Evolutionary conservation across 371 early-diverging fungal genomes (phyloP).

Genomic region (Parasitella parasitica): DNA sequence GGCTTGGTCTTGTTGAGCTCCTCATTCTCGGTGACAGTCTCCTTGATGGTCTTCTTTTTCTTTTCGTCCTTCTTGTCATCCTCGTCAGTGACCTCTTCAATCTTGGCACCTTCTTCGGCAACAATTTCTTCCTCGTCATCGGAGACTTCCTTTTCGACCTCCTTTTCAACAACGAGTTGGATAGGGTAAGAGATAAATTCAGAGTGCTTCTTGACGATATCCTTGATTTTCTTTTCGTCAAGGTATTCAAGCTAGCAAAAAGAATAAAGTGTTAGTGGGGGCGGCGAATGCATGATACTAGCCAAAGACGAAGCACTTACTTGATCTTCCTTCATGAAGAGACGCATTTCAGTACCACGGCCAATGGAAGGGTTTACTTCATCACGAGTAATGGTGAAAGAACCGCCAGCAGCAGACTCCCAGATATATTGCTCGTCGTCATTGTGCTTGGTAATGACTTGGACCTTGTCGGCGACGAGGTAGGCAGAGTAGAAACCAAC

Average conservation of each 20-base stretch:
- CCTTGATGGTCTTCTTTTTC: slow-evolving; percentile 70
- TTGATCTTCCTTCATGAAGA: slow-evolving; percentile 81
- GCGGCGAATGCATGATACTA: too few species aligned
- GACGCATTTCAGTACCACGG: slow-evolving; percentile 78
- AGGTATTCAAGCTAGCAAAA: slow-evolving; percentile 54
- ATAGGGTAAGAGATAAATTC: slow-evolving; percentile 75
- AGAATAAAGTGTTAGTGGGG: not conserved
- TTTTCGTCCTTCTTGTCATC: slow-evolving; percentile 78
- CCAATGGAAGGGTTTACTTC: slow-evolving; percentile 63
- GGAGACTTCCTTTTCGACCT: slow-evolving; percentile 84
- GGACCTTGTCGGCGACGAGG: slow-evolving; percentile 83
- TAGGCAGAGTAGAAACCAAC: slow-evolving; percentile 90
- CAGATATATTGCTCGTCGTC: slow-evolving; percentile 77
- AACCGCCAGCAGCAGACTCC: slow-evolving; percentile 65
- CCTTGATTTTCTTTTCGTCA: slow-evolving; percentile 54
- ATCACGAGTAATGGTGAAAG: slow-evolving; percentile 77
- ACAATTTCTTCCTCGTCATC: slow-evolving; percentile 70
- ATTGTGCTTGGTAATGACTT: slow-evolving; percentile 81
- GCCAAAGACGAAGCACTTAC: slow-evolving; percentile 42
- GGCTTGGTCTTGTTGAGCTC: slow-evolving; percentile 78
- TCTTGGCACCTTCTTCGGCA: slow-evolving; percentile 58
- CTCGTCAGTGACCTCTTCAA: slow-evolving; percentile 53
- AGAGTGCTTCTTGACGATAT: slow-evolving; percentile 80
- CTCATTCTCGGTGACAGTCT: slow-evolving; percentile 48
- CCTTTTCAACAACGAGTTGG: slow-evolving; percentile 52